Percentiles rank a stretch among this genome's conserved stretches.
Evolutionary conservation across 208 protist genomes (phyloP).

Genomic region (Giardia muris): DNA sequence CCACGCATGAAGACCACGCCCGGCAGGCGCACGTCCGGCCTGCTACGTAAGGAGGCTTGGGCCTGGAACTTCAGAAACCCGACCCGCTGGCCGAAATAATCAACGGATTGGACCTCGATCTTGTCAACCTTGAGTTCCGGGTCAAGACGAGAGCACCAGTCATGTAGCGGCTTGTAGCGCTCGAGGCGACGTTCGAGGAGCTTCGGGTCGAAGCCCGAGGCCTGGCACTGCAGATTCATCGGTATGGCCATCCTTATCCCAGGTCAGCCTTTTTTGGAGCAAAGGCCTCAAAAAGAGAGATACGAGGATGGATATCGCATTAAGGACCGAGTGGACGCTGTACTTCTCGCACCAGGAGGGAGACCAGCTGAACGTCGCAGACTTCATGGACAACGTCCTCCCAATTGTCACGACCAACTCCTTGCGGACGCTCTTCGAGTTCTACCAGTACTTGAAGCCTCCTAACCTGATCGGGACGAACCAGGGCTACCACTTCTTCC

Average conservation of each 20-base stretch:
- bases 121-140: neutral
- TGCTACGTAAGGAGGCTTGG: neutral
- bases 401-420: neutral
- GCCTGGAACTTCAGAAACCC: slow-evolving; percentile 6
- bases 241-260: no score
- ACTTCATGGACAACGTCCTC: neutral
- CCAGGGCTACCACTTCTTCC: neutral
- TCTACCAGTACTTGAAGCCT: neutral
- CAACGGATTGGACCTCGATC: neutral
- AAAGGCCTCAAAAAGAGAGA: no score
- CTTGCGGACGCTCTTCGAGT: neutral
- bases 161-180: neutral
- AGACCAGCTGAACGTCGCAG: neutral
- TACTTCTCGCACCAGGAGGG: neutral
- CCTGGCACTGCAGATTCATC: no score
- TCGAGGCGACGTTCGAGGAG: neutral
- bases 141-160: neutral
- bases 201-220: no score
- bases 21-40: neutral
- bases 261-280: no score
- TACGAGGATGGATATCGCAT: neutral
- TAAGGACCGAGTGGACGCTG: neutral
- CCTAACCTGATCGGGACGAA: neutral
- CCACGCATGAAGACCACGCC: slow-evolving; percentile 21
- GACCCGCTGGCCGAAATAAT: slow-evolving; percentile 2